phyloP scores from a whole-genome alignment of 805 yeast species.

The Saccharomycopsis lassenensis region DNA sequence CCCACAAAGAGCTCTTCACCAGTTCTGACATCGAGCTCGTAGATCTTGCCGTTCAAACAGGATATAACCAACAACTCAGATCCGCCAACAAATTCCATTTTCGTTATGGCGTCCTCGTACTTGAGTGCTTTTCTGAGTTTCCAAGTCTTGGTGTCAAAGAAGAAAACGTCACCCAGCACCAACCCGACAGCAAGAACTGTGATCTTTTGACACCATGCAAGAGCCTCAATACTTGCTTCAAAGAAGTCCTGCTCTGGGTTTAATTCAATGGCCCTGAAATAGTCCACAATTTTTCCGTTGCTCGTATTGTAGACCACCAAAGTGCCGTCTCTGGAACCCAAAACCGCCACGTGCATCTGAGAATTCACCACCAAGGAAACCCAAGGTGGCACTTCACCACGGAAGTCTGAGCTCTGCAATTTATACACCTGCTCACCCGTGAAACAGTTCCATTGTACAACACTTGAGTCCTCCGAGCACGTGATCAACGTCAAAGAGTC shows the following conservation, averaged over 20 bases:
- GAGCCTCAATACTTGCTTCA: conserved; percentile 67
- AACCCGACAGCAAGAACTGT: conserved; percentile 76
- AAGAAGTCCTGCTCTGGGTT: conserved; percentile 44
- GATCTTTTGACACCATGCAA: conserved; percentile 59
- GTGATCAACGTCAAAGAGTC: conserved; percentile 60
- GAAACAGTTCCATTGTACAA: conserved; percentile 85
- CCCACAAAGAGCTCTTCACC: conserved; percentile 71
- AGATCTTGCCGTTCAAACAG: conserved; percentile 76
- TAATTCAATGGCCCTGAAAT: conserved; percentile 53
- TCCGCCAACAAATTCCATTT: conserved; percentile 49
- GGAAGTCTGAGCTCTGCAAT: conserved; percentile 53
- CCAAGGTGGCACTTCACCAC: conserved; percentile 73
- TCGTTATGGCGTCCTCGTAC: conserved; percentile 77
- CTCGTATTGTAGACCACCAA: conserved; percentile 68
- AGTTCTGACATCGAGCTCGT: conserved; percentile 82
- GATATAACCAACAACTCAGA: conserved; percentile 50
- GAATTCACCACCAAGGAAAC: conserved; percentile 48
- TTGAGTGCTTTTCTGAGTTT: conserved; percentile 61
- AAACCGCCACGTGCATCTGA: conserved; percentile 48
- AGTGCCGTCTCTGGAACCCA: conserved; percentile 84
- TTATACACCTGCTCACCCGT: conserved; percentile 62
- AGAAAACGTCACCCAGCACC: conserved; percentile 76
- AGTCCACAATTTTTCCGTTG: conserved; percentile 58
- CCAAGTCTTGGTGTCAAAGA: conserved; percentile 83
- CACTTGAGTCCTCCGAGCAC: conserved; percentile 73